These are phyloP conservation scores for Erythrobasidium hasegawianum DNA, from an alignment of 1,284 basidiomycete genomes.

Conservation along the genomic window DNA sequence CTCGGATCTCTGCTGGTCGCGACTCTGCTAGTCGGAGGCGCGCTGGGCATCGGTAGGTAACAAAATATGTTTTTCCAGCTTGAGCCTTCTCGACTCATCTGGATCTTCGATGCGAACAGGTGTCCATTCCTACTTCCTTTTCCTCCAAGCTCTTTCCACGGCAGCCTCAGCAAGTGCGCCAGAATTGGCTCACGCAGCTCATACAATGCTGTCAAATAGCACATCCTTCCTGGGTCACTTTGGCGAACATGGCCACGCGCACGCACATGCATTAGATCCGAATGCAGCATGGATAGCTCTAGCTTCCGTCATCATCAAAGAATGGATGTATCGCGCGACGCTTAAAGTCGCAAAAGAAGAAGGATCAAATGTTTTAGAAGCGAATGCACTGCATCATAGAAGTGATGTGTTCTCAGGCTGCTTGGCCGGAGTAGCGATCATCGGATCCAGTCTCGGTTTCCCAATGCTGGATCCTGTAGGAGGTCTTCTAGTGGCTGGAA, in stretches of 20 bases:
- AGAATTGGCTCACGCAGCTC: slow-evolving; percentile 57
- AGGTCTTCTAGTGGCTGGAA: slow-evolving; percentile 79
- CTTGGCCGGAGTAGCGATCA: slow-evolving; percentile 81
- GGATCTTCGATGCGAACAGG: slow-evolving; percentile 46
- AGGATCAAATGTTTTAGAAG: slow-evolving; percentile 80
- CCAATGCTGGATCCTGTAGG: slow-evolving; percentile 87
- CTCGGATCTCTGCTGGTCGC: slow-evolving; percentile 52
- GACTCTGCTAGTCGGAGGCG: slow-evolving; percentile 63
- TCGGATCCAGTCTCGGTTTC: slow-evolving; percentile 74
- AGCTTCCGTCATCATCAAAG: slow-evolving; percentile 74
- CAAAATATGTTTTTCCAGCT: not conserved
- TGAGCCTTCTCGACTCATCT: not conserved
- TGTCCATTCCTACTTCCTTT: slow-evolving; percentile 81
- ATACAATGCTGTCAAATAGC: slow-evolving; percentile 49
- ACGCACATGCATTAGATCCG: slow-evolving; percentile 60
- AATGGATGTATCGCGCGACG: slow-evolving; percentile 86
- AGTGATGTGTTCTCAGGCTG: slow-evolving; percentile 87
- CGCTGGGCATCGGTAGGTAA: slow-evolving; percentile 70
- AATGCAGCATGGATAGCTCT: slow-evolving; percentile 96
- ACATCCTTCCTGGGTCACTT: slow-evolving; percentile 48
- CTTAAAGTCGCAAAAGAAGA: slow-evolving; percentile 79
- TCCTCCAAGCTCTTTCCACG: slow-evolving; percentile 64
- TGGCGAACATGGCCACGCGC: slow-evolving; percentile 43
- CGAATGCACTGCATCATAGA: slow-evolving; percentile 90
- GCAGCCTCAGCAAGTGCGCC: slow-evolving; percentile 58